Base-by-base conservation (phyloP, 148 eudicot species). In the Spergularia marina region DNA sequence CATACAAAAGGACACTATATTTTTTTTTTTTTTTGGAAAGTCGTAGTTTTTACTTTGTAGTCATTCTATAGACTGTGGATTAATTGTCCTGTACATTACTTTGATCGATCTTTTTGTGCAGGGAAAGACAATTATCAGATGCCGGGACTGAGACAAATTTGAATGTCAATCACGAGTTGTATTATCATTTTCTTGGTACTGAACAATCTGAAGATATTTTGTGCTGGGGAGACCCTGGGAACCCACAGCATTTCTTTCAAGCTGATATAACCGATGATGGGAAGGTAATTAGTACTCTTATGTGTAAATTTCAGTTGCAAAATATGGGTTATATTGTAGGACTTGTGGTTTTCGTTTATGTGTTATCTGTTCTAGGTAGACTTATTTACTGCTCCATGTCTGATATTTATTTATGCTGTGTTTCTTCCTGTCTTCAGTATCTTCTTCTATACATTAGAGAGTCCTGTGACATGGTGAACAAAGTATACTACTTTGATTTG, bases 111-210 rank as follows among this genome's bases (percentile, higher is more conserved):
- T 58, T 69, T 44, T 74, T 80, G 78, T 84, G 70, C 73, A 95
- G 97, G 81, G 87, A 84, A 64, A 90, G 96, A 47, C 86, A 89
- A 59, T 79, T 80, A 61, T 76, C 92, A 75, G 97, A 95, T 83
- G 98, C 94, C 70, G 98, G 98, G 66, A 95, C 94, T 17, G 98
- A 95, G 87, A 92, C 96, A 40, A 82, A 89, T 79, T 82, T 84
- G 39, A 95, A 92, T 81, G 77, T 92, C 30, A 79, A 95, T 80
- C 96, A 92, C 61, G 92, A 90, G 80, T 49, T 92, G 57, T 95
- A 88, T 83, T 95, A 92, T 77, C 98, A 95, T 84, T 86, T 90
- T 76, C 83, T 95, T 76, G 98, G 98, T 39, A 92, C 98, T 23
- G 87, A 90, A 82, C 98, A 95, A 77, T 90, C 94, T 40, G 90